Base-by-base conservation (phyloP, 768 basidiomycete genomes). In the Gloeostereum incarnatum region DNA sequence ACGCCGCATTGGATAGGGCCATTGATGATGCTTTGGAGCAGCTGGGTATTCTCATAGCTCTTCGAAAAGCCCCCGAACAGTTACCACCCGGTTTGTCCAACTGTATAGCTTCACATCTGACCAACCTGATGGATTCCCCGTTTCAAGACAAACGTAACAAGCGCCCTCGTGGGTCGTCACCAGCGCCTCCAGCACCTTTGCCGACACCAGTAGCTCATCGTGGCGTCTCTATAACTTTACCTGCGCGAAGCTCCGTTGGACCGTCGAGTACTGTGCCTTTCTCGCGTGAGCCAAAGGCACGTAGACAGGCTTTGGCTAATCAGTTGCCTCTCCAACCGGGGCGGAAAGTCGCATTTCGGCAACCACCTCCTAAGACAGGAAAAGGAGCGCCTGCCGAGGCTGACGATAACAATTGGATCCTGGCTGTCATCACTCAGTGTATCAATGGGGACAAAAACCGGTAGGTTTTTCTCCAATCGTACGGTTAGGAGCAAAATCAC, bases 331-430 rank as follows among this genome's bases (percentile, higher is more conserved):
- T 90, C 13, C 77, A 77, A 48, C 69, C 75, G 51, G 80, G 81
- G 14, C 69, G 88, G 39, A 87, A 81, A 49, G 86, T 91, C 8
- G 88, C 83, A 1, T 90, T 88, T 49, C 82, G 81, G 55, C 79
- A 78, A 4, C 75, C 78, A 23, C 57, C 68, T 4, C 75, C 69
- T 29, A 79, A 81, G 52, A 62, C 62, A 26, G 63, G 60, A 31
- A 58, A 56, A 20, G 51, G 49, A 6, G 36, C 45, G 18, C 54
- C 57, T 3, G 50, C 57, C 31, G 62, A 64, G 31, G 62, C 71
- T 10, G 78, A 79, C 31, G 63, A 65, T 45, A 70, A 69, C 23
- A 74, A 68, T 25, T 91, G 87, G 87, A 91, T 91, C 38, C 59
- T 90, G 45, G 88, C 87, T 5, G 71, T 82, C 5, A 73, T 88